Percentiles rank a stretch among this genome's conserved stretches.
Evolutionary conservation across 176 grass and related monocot genomes (phyloP).

Genomic region (Elaeis guineensis): DNA sequence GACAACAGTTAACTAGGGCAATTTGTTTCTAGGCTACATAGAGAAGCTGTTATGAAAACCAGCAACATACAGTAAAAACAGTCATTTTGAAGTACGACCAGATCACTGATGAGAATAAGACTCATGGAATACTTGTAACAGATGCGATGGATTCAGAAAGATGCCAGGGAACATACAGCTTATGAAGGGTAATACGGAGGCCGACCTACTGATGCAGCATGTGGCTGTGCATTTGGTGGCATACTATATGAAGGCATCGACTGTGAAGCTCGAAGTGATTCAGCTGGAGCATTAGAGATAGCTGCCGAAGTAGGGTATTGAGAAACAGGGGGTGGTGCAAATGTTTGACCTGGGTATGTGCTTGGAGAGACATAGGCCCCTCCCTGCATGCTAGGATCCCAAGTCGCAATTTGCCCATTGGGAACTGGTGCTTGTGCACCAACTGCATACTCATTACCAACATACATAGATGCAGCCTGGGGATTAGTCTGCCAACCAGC

Average conservation of each 20-base stretch:
- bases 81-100: too few species aligned
- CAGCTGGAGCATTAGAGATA: slow-evolving; percentile 15
- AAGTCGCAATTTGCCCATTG: slow-evolving; percentile 29
- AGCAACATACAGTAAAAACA: too few species aligned
- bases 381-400: slow-evolving; percentile 36
- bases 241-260: slow-evolving; percentile 36
- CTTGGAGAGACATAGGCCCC: slow-evolving; percentile 25
- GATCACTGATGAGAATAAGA: too few species aligned
- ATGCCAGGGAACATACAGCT: neutral
- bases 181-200: slow-evolving; percentile 38
- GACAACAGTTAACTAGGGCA: too few species aligned
- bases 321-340: slow-evolving; percentile 3
- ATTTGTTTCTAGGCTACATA: too few species aligned
- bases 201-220: slow-evolving; percentile 27
- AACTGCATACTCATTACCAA: too few species aligned
- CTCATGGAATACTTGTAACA: too few species aligned
- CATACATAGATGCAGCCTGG: slow-evolving; percentile 33
- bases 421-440: slow-evolving; percentile 10
- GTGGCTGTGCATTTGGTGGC: slow-evolving; percentile 23
- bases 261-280: slow-evolving; percentile 31
- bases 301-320: slow-evolving; percentile 10
- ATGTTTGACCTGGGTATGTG: slow-evolving; percentile 53
- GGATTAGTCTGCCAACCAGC: slow-evolving; percentile 48
- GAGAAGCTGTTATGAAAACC: too few species aligned
- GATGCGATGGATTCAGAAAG: neutral